These are phyloP conservation scores for Adansonia rubrostipa DNA, from an alignment of 441 rosid species.

Conservation along the genomic window DNA sequence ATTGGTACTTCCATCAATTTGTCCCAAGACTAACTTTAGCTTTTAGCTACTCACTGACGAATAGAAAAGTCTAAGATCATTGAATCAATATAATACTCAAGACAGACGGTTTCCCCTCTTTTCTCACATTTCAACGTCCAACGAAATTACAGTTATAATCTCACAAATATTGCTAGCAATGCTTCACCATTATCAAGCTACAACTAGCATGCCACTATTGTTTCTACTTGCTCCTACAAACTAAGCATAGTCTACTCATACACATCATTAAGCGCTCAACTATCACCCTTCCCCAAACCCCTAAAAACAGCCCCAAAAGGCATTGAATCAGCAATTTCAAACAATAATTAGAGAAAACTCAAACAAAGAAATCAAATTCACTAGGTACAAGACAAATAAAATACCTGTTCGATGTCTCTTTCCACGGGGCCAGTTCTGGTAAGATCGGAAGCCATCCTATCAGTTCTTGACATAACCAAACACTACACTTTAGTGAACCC, in stretches of 20 bases:
- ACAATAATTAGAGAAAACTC: conserved; percentile 1
- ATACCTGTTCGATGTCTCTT: conserved; percentile 91
- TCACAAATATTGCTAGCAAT: not conserved
- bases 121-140: not conserved
- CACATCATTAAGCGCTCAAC: not conserved
- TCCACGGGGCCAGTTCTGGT: conserved; percentile 77
- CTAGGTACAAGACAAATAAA: conserved; percentile 27
- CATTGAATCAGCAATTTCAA: not conserved
- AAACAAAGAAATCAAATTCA: conserved; percentile 7
- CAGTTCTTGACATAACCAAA: conserved; percentile 55
- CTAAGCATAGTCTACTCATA: not conserved
- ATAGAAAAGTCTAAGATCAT: not conserved
- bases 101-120: conserved; percentile 3
- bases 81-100: not conserved
- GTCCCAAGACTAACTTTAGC: not conserved
- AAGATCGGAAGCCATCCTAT: conserved; percentile 89
- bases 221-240: conserved; percentile 16
- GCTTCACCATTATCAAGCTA: not conserved
- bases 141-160: not conserved
- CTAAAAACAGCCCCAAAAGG: not conserved
- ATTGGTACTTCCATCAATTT: not conserved
- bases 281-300: too few species aligned
- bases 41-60: not conserved
- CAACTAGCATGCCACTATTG: conserved; percentile 8
- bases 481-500: conserved; percentile 10